phyloP scores from a whole-genome alignment of 352 stramenopile genomes.

The Phytophthora sansomeana region DNA sequence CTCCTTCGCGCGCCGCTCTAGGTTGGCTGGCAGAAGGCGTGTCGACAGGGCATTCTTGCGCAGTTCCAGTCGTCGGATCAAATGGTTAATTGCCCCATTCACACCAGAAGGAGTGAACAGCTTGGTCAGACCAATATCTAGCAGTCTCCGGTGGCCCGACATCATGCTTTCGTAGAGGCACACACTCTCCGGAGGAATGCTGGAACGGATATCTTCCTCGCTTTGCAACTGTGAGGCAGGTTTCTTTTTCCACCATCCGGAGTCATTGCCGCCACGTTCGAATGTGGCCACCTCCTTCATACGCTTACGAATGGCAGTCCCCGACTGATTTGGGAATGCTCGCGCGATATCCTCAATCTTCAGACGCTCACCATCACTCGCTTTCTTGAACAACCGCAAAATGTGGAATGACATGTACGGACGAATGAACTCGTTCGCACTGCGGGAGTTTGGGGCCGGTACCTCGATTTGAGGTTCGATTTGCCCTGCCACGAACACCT shows the following conservation, averaged over 20 bases:
- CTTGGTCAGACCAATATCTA: constrained; percentile 86
- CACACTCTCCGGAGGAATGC: constrained; percentile 79
- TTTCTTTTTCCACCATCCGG: constrained; percentile 89
- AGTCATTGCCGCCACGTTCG: constrained; percentile 83
- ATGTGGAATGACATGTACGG: constrained; percentile 91
- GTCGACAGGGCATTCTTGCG: constrained; percentile 65
- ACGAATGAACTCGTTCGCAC: constrained; percentile 87
- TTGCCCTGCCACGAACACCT: constrained; percentile 80
- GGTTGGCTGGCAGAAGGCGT: constrained; percentile 57
- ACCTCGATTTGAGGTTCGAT: constrained; percentile 88
- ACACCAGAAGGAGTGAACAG: constrained; percentile 80
- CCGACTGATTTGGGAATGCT: constrained; percentile 84
- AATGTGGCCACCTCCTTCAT: constrained; percentile 90
- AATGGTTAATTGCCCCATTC: constrained; percentile 73
- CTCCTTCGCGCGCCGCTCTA: constrained; percentile 64
- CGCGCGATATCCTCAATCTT: constrained; percentile 88
- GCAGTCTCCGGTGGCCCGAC: constrained; percentile 76
- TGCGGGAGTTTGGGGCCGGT: constrained; percentile 78
- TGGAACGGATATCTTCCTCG: constrained; percentile 81
- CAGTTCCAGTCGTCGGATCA: constrained; percentile 78
- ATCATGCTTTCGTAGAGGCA: constrained; percentile 91
- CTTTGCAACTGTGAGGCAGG: constrained; percentile 63
- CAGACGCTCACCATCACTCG: constrained; percentile 75
- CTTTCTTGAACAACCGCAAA: constrained; percentile 84
- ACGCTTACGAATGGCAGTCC: constrained; percentile 84